These are phyloP conservation scores for Russula sp. DNA, from an alignment of 768 basidiomycete genomes.

Conservation along the genomic window DNA sequence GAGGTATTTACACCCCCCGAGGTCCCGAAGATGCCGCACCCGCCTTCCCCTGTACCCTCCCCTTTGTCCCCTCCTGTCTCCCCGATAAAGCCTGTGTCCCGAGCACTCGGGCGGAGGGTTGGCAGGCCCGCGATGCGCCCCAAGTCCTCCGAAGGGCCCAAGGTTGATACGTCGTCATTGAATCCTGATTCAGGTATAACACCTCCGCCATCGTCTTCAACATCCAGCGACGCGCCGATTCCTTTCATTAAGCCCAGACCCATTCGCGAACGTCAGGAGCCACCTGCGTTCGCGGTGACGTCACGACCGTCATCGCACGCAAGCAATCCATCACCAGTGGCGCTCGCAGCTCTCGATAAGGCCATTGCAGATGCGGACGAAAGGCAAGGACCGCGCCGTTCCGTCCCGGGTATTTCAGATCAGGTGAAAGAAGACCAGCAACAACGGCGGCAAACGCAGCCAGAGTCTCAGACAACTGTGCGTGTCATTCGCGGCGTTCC, in stretches of 20 bases:
- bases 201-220: slow-evolving; percentile 28
- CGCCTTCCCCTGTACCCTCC: slow-evolving; percentile 21
- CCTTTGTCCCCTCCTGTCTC: slow-evolving; percentile 2
- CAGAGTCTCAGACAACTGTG: slow-evolving; percentile 10
- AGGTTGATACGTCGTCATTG: slow-evolving; percentile 8
- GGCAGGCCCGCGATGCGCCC: neutral
- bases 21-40: slow-evolving; percentile 16
- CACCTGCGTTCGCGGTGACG: slow-evolving; percentile 34
- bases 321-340: slow-evolving; percentile 2
- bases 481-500: slow-evolving; percentile 8
- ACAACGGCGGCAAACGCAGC: neutral
- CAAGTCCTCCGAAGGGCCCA: neutral
- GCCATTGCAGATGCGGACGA: neutral
- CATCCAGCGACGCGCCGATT: slow-evolving; percentile 19
- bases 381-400: neutral
- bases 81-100: neutral
- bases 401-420: neutral
- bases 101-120: slow-evolving; percentile 10
- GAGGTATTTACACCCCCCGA: slow-evolving; percentile 20
- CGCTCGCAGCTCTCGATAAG: slow-evolving; percentile 8
- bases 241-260: slow-evolving; percentile 31
- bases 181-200: slow-evolving; percentile 13
- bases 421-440: neutral
- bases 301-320: slow-evolving; percentile 31
- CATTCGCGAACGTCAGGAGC: slow-evolving; percentile 30